Conservation (phyloP, 805 yeast species). For the Pichia sporocuriosa region DNA sequence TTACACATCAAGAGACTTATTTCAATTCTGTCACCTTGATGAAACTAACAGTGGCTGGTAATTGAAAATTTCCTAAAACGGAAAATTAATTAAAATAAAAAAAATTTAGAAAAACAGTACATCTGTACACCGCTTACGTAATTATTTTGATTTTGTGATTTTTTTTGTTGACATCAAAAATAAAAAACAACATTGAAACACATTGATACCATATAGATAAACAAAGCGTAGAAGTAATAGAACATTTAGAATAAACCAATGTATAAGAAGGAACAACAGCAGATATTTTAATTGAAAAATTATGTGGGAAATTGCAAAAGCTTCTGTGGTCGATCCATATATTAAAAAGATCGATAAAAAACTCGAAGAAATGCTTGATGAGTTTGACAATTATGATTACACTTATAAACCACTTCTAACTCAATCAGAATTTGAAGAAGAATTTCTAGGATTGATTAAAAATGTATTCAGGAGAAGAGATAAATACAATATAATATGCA, state of each 20-base stretch:
- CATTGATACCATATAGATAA: no score
- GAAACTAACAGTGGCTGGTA: conserved; percentile 10
- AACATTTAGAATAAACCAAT: no score
- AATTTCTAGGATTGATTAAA: conserved; percentile 15
- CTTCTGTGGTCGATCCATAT: background rate
- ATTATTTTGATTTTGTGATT: no score
- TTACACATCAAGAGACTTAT: no score
- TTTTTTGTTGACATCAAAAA: no score
- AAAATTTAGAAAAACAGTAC: no score
- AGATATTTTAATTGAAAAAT: no score
- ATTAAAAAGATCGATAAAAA: conserved; percentile 5
- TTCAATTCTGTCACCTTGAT: no score
- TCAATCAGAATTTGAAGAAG: conserved; percentile 20
- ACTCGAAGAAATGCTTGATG: conserved; percentile 16
- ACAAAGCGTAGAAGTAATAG: no score
- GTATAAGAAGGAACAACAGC: no score
- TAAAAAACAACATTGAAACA: no score
- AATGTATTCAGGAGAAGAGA: conserved; percentile 13
- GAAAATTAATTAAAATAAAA: background rate
- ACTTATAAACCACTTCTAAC: conserved; percentile 18
- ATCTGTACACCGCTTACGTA: conserved; percentile 5
- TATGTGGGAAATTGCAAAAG: no score
- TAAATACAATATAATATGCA: conserved; percentile 12
- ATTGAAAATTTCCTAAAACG: background rate
- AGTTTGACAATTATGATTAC: conserved; percentile 18